phyloP scores from a whole-genome alignment of 371 early-diverging fungal genomes.

The Mucor velutinosus region DNA sequence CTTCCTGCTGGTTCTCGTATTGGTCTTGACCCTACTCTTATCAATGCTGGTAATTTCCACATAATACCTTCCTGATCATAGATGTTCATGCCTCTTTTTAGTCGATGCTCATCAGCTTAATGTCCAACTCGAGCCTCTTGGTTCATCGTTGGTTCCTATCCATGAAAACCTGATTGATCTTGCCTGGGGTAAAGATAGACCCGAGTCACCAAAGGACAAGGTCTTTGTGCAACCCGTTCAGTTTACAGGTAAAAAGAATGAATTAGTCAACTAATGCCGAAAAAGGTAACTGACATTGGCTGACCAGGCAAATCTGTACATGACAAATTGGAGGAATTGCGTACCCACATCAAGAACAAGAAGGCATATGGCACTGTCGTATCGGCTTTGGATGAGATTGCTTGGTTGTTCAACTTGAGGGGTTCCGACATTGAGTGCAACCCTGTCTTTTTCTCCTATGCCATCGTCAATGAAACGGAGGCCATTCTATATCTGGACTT shows the following conservation, averaged over 20 bases:
- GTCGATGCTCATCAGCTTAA: constrained; percentile 64
- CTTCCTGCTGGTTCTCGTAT: constrained; percentile 71
- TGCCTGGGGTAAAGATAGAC: constrained; percentile 77
- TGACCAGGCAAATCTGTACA: constrained; percentile 39
- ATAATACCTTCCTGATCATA: not conserved
- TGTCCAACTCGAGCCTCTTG: constrained; percentile 54
- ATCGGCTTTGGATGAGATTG: constrained; percentile 91
- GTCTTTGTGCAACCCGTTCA: constrained; percentile 68
- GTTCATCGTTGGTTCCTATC: constrained; percentile 61
- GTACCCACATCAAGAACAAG: constrained; percentile 61
- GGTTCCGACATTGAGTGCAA: constrained; percentile 97
- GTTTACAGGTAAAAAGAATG: constrained; percentile 66
- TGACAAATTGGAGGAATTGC: constrained; percentile 67
- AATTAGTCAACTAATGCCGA: constrained; percentile 11
- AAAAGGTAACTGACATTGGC: not conserved
- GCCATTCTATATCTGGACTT: constrained; percentile 83
- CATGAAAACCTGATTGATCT: constrained; percentile 80
- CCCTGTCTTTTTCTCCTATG: constrained; percentile 98
- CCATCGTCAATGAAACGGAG: constrained; percentile 71
- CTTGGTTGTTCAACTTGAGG: constrained; percentile 98
- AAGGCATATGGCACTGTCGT: constrained; percentile 76
- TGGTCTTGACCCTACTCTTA: constrained; percentile 85
- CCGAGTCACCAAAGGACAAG: constrained; percentile 65
- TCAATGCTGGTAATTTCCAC: constrained; percentile 63
- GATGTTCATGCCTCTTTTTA: constrained; percentile 1